phyloP scores from a whole-genome alignment of 768 basidiomycete genomes.

The Boletus eberwhitei region DNA sequence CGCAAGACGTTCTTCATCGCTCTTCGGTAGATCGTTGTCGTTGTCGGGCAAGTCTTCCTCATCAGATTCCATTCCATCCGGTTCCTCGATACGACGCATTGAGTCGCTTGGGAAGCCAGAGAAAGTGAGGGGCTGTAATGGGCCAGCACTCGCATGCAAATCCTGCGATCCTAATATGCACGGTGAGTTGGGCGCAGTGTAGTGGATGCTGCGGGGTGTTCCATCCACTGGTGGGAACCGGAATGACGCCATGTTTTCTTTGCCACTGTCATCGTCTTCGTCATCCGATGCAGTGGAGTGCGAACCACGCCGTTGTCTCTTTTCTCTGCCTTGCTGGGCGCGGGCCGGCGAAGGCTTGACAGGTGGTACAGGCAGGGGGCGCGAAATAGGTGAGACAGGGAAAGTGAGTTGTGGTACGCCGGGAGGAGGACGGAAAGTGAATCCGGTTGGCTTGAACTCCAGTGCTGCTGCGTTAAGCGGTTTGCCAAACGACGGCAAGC shows the following conservation, averaged over 20 bases:
- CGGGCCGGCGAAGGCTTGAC: slow-evolving; percentile 22
- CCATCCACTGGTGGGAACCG: slow-evolving; percentile 61
- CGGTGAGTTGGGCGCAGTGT: slow-evolving; percentile 41
- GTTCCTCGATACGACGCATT: slow-evolving; percentile 21
- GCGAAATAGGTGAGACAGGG: slow-evolving; percentile 29
- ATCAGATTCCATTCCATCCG: slow-evolving; percentile 7
- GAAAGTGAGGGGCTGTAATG: slow-evolving; percentile 55
- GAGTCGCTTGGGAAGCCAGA: slow-evolving; percentile 51
- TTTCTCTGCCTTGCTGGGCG: slow-evolving; percentile 70
- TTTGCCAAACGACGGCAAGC: slow-evolving; percentile 51
- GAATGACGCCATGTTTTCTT: slow-evolving; percentile 69
- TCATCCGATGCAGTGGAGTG: slow-evolving; percentile 27
- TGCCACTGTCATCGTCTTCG: slow-evolving; percentile 47
- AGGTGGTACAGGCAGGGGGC: slow-evolving; percentile 41
- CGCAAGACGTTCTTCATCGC: slow-evolving; percentile 17
- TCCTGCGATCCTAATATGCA: slow-evolving; percentile 29
- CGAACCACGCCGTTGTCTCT: slow-evolving; percentile 64
- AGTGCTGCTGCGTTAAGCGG: slow-evolving; percentile 76
- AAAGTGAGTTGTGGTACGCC: slow-evolving; percentile 57
- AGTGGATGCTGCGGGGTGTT: slow-evolving; percentile 49
- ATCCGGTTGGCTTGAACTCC: slow-evolving; percentile 76
- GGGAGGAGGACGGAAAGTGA: slow-evolving; percentile 73
- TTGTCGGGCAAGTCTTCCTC: slow-evolving; percentile 8
- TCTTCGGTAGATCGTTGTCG: slow-evolving; percentile 9
- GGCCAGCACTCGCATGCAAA: slow-evolving; percentile 17